phyloP scores from a whole-genome alignment of 2,329 filamentous ascomycete species.

The Cladophialophora immunda region DNA sequence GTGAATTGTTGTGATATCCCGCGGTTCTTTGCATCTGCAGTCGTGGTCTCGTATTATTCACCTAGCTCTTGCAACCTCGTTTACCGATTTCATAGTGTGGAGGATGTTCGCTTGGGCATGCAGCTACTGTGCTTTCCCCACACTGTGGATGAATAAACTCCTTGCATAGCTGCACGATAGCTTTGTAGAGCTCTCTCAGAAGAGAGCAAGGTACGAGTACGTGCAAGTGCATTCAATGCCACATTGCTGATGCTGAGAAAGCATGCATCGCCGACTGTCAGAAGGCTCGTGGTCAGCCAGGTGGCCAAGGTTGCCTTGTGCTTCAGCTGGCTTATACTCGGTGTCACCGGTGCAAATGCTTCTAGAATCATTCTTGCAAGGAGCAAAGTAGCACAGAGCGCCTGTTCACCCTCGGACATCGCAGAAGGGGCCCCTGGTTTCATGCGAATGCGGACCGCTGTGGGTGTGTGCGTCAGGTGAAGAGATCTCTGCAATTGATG shows the following conservation, averaged over 20 bases:
- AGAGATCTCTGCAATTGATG: constrained; percentile 12
- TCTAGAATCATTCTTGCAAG: constrained; percentile 10
- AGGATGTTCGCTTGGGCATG: constrained; percentile 6
- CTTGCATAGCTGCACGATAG: constrained; percentile 2
- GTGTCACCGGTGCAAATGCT: background rate
- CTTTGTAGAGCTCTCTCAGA: constrained; percentile 8
- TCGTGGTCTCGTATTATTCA: background rate
- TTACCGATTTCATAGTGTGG: constrained; percentile 13
- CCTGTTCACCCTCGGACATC: constrained; percentile 6
- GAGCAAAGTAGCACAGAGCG: constrained; percentile 9
- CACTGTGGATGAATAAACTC: constrained; percentile 8
- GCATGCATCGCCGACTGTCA: constrained; percentile 1
- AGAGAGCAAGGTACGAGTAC: background rate
- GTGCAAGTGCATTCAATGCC: background rate
- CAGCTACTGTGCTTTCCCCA: constrained; percentile 2
- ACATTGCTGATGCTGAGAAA: background rate
- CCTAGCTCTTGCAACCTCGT: background rate
- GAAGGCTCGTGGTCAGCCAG: constrained; percentile 5
- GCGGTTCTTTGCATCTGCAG: background rate
- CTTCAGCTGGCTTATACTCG: background rate
- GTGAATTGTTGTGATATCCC: constrained; percentile 17
- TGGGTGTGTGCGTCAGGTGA: constrained; percentile 19
- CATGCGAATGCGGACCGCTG: constrained; percentile 4
- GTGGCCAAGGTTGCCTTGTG: background rate
- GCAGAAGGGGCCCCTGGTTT: constrained; percentile 6